phyloP scores from a whole-genome alignment of 495 filamentous ascomycete species.

The Cudoniella acicularis region DNA sequence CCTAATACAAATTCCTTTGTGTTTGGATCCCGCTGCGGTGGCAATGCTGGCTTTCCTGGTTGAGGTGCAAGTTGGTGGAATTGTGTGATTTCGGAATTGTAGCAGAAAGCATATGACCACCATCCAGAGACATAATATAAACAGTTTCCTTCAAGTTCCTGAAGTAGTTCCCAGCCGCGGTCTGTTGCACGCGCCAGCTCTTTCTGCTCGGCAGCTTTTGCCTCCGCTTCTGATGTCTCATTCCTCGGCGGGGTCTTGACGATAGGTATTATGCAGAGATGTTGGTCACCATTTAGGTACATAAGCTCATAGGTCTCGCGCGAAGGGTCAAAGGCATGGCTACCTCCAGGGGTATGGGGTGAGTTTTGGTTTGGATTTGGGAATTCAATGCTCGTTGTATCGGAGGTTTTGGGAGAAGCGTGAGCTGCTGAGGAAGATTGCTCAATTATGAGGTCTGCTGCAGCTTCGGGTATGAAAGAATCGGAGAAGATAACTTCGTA shows the following conservation, averaged over 20 bases:
- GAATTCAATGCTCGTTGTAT: constrained; percentile 24
- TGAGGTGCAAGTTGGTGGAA: constrained; percentile 79
- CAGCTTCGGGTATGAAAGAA: constrained; percentile 64
- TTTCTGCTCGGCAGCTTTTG: constrained; percentile 72
- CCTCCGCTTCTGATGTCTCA: constrained; percentile 57
- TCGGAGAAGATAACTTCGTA: constrained; percentile 81
- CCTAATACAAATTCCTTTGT: constrained; percentile 82
- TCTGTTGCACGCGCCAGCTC: constrained; percentile 81
- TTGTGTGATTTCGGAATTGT: constrained; percentile 81
- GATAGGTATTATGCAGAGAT: constrained; percentile 81
- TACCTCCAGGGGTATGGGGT: constrained; percentile 18
- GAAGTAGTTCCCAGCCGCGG: constrained; percentile 84
- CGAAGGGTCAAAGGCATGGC: constrained; percentile 14
- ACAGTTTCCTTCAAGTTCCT: constrained; percentile 80
- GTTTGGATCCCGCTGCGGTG: constrained; percentile 67
- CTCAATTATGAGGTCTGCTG: constrained; percentile 60
- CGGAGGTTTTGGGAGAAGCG: constrained; percentile 3
- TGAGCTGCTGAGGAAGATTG: constrained; percentile 20
- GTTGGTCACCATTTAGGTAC: constrained; percentile 62
- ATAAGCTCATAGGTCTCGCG: constrained; percentile 67
- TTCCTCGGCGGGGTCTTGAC: constrained; percentile 55
- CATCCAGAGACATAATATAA: constrained; percentile 89
- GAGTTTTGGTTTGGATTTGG: constrained; percentile 14
- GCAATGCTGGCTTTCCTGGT: constrained; percentile 61
- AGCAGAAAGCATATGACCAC: constrained; percentile 98